These are phyloP conservation scores for Quercus mongolica DNA, from an alignment of 306 rosid species.

Conservation along the genomic window DNA sequence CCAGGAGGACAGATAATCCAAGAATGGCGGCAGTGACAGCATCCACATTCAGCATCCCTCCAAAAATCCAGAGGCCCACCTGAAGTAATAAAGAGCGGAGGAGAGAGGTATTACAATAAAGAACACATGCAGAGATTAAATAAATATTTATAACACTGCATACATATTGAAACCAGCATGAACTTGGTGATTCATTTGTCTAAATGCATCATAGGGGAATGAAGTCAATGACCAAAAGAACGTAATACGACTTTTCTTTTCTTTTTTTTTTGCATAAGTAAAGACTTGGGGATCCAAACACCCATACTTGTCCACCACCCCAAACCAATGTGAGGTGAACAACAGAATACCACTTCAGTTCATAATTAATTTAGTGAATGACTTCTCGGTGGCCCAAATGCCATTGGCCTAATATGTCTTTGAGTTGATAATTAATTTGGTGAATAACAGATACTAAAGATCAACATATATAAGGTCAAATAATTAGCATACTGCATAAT, in stretches of 20 bases:
- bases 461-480: background rate
- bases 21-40: conserved; percentile 96
- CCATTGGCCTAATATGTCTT: background rate
- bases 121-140: background rate
- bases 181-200: background rate
- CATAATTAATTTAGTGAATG: too few species aligned
- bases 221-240: background rate
- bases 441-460: background rate
- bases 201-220: background rate
- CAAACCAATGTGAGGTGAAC: too few species aligned
- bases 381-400: too few species aligned
- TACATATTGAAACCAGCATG: conserved; percentile 3
- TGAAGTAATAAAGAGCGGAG: conserved; percentile 25
- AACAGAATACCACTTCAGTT: too few species aligned
- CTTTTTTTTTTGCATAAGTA: too few species aligned
- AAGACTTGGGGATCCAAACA: too few species aligned
- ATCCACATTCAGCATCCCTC: conserved; percentile 69
- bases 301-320: too few species aligned
- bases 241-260: too few species aligned
- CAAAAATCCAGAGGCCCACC: conserved; percentile 98
- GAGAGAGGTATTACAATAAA: background rate
- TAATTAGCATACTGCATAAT: too few species aligned
- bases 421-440: background rate
- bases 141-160: background rate
- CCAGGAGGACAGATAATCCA: conserved; percentile 84